Evolutionary conservation across 306 rosid species (phyloP).

Genomic region (Ceratonia siliqua): DNA sequence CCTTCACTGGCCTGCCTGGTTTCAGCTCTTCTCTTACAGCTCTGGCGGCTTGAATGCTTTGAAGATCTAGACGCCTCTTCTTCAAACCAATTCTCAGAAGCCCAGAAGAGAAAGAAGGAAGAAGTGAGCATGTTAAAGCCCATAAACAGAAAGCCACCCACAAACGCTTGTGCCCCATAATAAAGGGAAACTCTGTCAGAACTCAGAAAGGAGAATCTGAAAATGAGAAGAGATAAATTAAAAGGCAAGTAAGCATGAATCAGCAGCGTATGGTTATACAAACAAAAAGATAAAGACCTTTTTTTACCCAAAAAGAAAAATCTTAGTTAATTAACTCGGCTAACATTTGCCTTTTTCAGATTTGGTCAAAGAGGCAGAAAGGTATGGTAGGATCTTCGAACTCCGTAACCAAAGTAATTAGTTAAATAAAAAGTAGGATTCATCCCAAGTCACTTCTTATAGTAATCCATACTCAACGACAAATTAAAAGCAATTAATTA

Average conservation of each 20-base stretch:
- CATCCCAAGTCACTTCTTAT: neutral
- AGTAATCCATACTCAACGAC: neutral
- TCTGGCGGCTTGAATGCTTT: slow-evolving; percentile 55
- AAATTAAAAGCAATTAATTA: neutral
- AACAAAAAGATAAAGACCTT: neutral
- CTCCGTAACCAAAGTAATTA: neutral
- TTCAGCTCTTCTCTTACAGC: slow-evolving; percentile 43
- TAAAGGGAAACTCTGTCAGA: slow-evolving; percentile 32
- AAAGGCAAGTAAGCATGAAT: slow-evolving; percentile 1
- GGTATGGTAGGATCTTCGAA: slow-evolving; percentile 1
- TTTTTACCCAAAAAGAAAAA: neutral
- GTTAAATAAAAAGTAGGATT: neutral
- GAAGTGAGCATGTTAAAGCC: slow-evolving; percentile 58
- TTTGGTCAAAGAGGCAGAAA: slow-evolving; percentile 23
- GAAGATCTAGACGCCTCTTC: slow-evolving; percentile 68
- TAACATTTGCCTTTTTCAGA: neutral
- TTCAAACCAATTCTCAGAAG: slow-evolving; percentile 60
- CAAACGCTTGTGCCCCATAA: slow-evolving; percentile 60
- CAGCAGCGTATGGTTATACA: neutral
- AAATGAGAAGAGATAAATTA: slow-evolving; percentile 25
- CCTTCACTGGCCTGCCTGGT: slow-evolving; percentile 39
- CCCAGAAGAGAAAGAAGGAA: slow-evolving; percentile 65
- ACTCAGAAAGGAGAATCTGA: slow-evolving; percentile 7
- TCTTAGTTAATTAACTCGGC: too few relatives aligned
- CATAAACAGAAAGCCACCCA: slow-evolving; percentile 56